These are phyloP conservation scores for Pseudoscleropodium purum DNA, from an alignment of 225 moss, liverwort and hornwort genomes.

Conservation along the genomic window DNA sequence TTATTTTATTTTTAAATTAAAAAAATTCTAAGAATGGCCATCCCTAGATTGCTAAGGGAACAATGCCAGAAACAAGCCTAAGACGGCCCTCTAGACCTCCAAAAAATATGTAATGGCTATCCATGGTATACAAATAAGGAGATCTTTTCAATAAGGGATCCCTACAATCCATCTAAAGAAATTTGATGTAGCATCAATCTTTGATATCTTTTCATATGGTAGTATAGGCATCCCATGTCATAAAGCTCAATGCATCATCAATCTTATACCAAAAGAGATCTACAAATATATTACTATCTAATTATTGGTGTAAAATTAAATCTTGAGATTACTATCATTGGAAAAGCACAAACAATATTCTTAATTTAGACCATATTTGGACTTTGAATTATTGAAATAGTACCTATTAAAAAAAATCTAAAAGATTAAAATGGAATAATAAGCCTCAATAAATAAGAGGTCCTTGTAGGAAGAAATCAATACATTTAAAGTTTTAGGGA, in stretches of 20 bases:
- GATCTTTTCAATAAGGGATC: background rate
- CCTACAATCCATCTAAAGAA: background rate
- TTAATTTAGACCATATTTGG: background rate
- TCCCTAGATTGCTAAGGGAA: no score
- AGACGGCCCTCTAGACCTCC: no score
- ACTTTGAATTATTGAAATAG: background rate
- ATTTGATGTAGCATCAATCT: background rate
- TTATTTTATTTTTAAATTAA: no score
- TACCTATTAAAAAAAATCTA: background rate
- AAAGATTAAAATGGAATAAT: background rate
- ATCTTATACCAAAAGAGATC: no score
- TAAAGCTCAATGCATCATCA: no score
- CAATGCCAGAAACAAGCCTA: no score
- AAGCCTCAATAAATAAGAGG: background rate
- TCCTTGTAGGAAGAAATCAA: background rate
- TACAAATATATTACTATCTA: background rate
- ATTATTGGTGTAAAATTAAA: background rate
- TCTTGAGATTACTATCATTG: background rate
- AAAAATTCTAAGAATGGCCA: no score
- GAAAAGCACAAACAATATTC: background rate
- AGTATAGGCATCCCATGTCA: background rate
- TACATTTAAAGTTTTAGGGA: background rate
- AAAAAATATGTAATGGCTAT: no score
- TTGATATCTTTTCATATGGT: background rate
- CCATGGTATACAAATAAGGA: background rate